A percentile compares a stretch with the other conserved stretches of the same genome.
Conservation (phyloP, 2,329 filamentous ascomycete species). For the Ascochyta rabiei region DNA sequence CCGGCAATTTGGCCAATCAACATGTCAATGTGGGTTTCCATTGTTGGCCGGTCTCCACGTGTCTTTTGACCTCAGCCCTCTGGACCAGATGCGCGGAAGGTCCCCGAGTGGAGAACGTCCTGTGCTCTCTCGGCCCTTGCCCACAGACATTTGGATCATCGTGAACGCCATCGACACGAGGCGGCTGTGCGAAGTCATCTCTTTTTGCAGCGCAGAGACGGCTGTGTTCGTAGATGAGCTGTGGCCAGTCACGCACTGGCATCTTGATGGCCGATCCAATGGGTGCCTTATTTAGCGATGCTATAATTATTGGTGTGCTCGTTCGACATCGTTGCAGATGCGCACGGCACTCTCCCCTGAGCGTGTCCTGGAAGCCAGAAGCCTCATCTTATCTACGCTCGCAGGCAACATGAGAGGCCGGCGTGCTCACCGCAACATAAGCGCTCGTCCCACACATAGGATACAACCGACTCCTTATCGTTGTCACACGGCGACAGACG, state of each 20-base stretch:
- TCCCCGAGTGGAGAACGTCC: slow-evolving; percentile 3
- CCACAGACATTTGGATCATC: background rate
- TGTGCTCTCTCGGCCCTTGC: background rate
- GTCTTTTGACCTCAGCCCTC: slow-evolving; percentile 9
- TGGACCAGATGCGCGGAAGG: slow-evolving; percentile 7
- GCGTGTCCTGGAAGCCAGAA: slow-evolving; percentile 5
- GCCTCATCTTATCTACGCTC: slow-evolving; percentile 2
- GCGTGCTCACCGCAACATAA: slow-evolving; percentile 17
- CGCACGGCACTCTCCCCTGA: slow-evolving; percentile 20
- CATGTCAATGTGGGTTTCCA: background rate
- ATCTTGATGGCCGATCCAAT: slow-evolving; percentile 7
- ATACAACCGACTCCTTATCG: slow-evolving; percentile 2
- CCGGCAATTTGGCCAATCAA: slow-evolving; percentile 7
- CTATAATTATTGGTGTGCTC: slow-evolving; percentile 19
- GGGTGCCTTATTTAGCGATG: slow-evolving; percentile 7
- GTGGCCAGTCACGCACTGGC: background rate
- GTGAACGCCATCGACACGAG: slow-evolving; percentile 1
- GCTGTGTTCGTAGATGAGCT: slow-evolving; percentile 8
- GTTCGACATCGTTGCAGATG: slow-evolving; percentile 14
- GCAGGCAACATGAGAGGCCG: background rate
- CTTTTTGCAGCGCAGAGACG: background rate
- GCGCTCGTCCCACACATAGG: slow-evolving; percentile 13
- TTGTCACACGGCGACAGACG: slow-evolving; percentile 23
- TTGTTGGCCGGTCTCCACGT: slow-evolving; percentile 11
- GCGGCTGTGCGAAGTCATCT: background rate